These are phyloP conservation scores for Trichoderma sp. DNA, from an alignment of 2,329 filamentous ascomycete species.

Conservation along the genomic window DNA sequence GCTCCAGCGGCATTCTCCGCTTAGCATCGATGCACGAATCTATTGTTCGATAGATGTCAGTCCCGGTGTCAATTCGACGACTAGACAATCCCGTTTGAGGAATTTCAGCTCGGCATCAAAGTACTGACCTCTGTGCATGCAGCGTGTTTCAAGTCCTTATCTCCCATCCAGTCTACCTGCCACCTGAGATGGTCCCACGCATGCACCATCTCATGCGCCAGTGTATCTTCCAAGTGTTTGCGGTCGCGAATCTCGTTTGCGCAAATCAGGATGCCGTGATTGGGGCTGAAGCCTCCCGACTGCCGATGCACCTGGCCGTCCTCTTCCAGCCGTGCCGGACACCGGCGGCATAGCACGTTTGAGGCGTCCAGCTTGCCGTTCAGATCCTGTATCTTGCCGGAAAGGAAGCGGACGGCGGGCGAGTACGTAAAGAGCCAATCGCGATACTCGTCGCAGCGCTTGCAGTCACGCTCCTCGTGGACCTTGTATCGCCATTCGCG, in stretches of 20 bases:
- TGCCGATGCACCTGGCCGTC: conserved; percentile 61
- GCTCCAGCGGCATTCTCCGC: conserved; percentile 88
- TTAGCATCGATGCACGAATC: conserved; percentile 91
- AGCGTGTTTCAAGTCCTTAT: conserved; percentile 75
- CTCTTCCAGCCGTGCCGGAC: conserved; percentile 56
- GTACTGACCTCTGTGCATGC: conserved; percentile 81
- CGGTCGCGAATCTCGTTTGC: conserved; percentile 82
- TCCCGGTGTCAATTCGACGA: background rate
- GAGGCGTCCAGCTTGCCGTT: conserved; percentile 69
- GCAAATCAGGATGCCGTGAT: conserved; percentile 86
- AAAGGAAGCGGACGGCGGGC: conserved; percentile 82
- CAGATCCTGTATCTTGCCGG: conserved; percentile 73
- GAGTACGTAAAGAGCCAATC: conserved; percentile 83
- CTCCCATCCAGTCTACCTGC: conserved; percentile 76
- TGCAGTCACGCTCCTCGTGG: conserved; percentile 75
- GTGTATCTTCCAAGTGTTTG: conserved; percentile 84
- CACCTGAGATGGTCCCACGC: conserved; percentile 91
- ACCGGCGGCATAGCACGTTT: conserved; percentile 82
- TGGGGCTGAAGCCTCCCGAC: conserved; percentile 79
- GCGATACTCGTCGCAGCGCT: conserved; percentile 74
- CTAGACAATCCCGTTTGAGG: background rate
- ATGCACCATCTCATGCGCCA: conserved; percentile 97
- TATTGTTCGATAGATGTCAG: conserved; percentile 33
- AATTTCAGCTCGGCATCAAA: background rate
- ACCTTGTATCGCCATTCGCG: conserved; percentile 70